A percentile compares a stretch with the other conserved stretches of the same genome.
Evolutionary conservation across 345 rosid genomes (phyloP).

Genomic region (Salix viminalis): DNA sequence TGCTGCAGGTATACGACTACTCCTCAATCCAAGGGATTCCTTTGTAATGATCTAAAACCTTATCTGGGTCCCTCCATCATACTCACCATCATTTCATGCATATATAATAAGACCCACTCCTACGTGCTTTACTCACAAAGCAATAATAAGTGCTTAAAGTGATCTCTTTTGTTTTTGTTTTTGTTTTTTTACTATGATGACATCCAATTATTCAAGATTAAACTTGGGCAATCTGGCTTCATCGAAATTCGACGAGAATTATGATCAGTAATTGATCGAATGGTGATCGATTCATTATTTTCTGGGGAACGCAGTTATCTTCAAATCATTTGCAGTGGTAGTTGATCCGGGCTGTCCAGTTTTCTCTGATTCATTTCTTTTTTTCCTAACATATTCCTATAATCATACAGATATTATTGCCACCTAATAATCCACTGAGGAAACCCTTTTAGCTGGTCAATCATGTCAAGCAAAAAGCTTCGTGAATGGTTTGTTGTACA

Average conservation of each 20-base stretch:
- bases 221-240: not conserved
- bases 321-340: slow-evolving; percentile 41
- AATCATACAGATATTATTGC: slow-evolving; percentile 57
- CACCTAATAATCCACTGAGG: slow-evolving; percentile 65
- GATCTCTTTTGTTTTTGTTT: not conserved
- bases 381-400: slow-evolving; percentile 9
- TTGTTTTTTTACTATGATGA: slow-evolving; percentile 9
- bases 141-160: slow-evolving; percentile 20
- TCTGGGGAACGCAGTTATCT: slow-evolving; percentile 33
- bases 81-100: slow-evolving; percentile 61
- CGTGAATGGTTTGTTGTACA: slow-evolving; percentile 22
- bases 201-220: slow-evolving; percentile 3
- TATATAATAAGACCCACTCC: slow-evolving; percentile 41
- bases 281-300: slow-evolving; percentile 22
- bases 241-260: slow-evolving; percentile 10
- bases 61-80: slow-evolving; percentile 58
- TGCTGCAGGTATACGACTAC: slow-evolving; percentile 30
- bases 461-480: slow-evolving; percentile 60
- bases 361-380: not conserved
- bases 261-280: slow-evolving; percentile 12
- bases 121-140: slow-evolving; percentile 18
- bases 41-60: slow-evolving; percentile 35
- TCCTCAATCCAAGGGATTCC: slow-evolving; percentile 70
- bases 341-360: slow-evolving; percentile 43
- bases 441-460: slow-evolving; percentile 39